Conservation (phyloP, 768 basidiomycete genomes). For the Leccinum incarnatum region DNA sequence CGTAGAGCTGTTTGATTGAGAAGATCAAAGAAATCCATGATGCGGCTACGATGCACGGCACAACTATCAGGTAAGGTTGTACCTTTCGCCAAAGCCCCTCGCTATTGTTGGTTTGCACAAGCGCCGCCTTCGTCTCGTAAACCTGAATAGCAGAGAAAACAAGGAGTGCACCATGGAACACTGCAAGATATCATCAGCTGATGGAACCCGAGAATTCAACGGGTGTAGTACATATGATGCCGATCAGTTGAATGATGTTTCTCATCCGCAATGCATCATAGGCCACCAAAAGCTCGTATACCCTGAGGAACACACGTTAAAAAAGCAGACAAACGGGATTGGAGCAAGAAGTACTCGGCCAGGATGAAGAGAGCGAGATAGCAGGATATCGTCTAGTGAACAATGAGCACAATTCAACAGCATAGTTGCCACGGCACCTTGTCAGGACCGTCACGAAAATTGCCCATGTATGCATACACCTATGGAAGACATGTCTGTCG, state of each 20-base stretch:
- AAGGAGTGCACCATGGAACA: slow-evolving; percentile 73
- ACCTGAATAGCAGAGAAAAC: slow-evolving; percentile 76
- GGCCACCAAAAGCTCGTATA: slow-evolving; percentile 79
- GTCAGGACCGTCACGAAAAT: slow-evolving; percentile 35
- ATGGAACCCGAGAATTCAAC: neutral
- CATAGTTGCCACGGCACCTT: slow-evolving; percentile 41
- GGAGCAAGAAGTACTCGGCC: slow-evolving; percentile 57
- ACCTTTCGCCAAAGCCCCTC: slow-evolving; percentile 60
- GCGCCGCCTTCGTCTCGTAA: slow-evolving; percentile 65
- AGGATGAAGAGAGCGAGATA: slow-evolving; percentile 82
- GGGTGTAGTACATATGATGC: slow-evolving; percentile 56
- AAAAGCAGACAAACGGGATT: neutral
- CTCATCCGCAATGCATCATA: slow-evolving; percentile 78
- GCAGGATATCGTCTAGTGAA: slow-evolving; percentile 68
- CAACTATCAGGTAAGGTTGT: slow-evolving; percentile 66
- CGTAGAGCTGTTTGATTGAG: slow-evolving; percentile 67
- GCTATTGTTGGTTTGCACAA: slow-evolving; percentile 43
- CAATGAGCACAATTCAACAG: slow-evolving; percentile 11
- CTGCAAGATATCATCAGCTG: slow-evolving; percentile 25
- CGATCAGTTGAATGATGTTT: slow-evolving; percentile 76
- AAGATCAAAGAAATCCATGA: slow-evolving; percentile 68
- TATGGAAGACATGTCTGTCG: slow-evolving; percentile 23
- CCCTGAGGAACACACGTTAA: slow-evolving; percentile 37
- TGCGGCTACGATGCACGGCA: slow-evolving; percentile 63
- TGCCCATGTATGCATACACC: slow-evolving; percentile 43